A percentile compares a stretch with the other conserved stretches of the same genome.
These are phyloP conservation scores for Penicillium sp. DNA, from an alignment of 2,329 filamentous ascomycete genomes.

Conservation along the genomic window DNA sequence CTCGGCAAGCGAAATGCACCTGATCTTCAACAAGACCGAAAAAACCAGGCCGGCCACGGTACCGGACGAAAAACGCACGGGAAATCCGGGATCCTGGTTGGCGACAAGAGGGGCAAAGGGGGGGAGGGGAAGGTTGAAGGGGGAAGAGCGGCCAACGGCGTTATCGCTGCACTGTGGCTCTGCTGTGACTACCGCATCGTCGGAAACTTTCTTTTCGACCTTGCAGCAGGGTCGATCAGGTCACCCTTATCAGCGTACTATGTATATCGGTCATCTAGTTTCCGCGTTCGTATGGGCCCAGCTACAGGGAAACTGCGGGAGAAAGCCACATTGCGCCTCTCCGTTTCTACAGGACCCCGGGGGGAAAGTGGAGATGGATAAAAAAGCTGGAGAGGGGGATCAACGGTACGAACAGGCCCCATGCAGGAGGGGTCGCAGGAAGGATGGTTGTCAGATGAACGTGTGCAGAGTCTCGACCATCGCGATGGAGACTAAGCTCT, in stretches of 20 bases:
- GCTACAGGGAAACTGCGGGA: background rate
- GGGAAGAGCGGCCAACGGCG: conserved; percentile 16
- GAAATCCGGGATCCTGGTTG: conserved; percentile 5
- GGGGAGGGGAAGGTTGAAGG: background rate
- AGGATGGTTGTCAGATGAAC: background rate
- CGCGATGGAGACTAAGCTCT: background rate
- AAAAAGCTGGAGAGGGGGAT: background rate
- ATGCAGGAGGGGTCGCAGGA: background rate
- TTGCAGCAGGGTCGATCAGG: conserved; percentile 7
- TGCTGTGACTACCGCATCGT: conserved; percentile 7
- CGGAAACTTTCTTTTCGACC: conserved; percentile 19
- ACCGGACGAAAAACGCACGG: conserved; percentile 17
- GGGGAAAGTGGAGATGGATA: background rate
- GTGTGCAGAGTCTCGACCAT: background rate
- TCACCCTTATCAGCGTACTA: conserved; percentile 2
- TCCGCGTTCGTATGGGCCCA: background rate
- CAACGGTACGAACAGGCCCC: background rate
- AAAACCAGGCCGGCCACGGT: background rate
- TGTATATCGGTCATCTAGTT: background rate
- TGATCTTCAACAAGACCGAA: background rate
- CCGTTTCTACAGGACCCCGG: background rate
- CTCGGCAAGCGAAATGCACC: conserved; percentile 2
- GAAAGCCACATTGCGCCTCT: background rate
- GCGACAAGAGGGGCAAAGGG: conserved; percentile 5
- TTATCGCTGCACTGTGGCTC: conserved; percentile 13